These are phyloP conservation scores for Wickerhamiella qilinensis DNA, from an alignment of 805 yeast species.

Conservation along the genomic window DNA sequence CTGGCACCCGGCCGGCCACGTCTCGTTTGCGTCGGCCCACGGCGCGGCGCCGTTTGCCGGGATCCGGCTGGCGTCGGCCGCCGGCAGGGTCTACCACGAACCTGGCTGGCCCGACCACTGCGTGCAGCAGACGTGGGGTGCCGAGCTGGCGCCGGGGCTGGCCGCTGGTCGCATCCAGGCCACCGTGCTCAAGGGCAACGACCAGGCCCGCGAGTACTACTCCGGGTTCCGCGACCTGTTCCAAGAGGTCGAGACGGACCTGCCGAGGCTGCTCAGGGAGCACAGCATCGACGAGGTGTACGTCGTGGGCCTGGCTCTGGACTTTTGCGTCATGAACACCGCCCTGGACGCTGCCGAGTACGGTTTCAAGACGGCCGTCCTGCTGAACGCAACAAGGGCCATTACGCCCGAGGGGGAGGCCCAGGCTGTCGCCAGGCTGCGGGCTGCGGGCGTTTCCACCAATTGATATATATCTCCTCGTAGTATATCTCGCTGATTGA, in stretches of 20 bases:
- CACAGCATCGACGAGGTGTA: slow-evolving; percentile 42
- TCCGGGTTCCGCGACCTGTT: slow-evolving; percentile 77
- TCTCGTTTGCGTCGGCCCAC: slow-evolving; percentile 68
- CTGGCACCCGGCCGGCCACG: slow-evolving; percentile 73
- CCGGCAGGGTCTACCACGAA: slow-evolving; percentile 25
- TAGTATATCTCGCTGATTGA: too few species aligned
- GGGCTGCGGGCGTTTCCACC: background rate
- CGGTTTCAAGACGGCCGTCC: slow-evolving; percentile 51
- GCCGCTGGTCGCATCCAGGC: slow-evolving; percentile 22
- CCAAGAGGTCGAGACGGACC: slow-evolving; percentile 53
- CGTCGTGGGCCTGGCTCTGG: slow-evolving; percentile 74
- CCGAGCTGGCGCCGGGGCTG: slow-evolving; percentile 41
- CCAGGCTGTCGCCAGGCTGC: background rate
- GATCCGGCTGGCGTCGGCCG: slow-evolving; percentile 13
- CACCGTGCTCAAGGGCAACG: slow-evolving; percentile 54
- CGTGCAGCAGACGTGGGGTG: slow-evolving; percentile 53
- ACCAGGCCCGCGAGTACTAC: slow-evolving; percentile 64
- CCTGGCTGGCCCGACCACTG: slow-evolving; percentile 82
- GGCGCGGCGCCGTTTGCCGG: slow-evolving; percentile 33
- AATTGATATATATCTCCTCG: too few species aligned
- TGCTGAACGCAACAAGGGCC: slow-evolving; percentile 39
- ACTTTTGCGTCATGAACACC: slow-evolving; percentile 68
- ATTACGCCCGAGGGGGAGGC: slow-evolving; percentile 3
- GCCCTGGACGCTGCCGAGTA: slow-evolving; percentile 47
- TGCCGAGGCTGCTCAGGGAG: slow-evolving; percentile 31